These are phyloP conservation scores for Dittrichia graveolens DNA, from an alignment of 129 eudicot species.

Conservation along the genomic window DNA sequence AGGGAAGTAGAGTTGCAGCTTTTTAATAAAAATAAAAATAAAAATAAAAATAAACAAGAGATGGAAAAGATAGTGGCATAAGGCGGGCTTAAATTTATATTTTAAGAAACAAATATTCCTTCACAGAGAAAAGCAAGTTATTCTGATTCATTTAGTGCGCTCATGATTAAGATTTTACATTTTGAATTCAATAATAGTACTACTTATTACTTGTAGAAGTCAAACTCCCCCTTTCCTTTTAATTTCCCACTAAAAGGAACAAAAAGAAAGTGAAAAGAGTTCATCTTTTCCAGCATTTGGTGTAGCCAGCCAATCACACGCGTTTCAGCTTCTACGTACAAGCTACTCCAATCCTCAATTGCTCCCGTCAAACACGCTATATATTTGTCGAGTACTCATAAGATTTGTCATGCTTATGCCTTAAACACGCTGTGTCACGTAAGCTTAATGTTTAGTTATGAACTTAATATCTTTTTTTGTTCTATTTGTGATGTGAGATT, in stretches of 20 bases:
- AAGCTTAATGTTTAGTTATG: no score
- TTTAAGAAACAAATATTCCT: conserved; percentile 34
- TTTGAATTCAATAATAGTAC: conserved; percentile 40
- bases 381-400: no score
- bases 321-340: neutral
- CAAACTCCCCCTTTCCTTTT: conserved; percentile 39
- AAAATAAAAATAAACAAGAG: conserved; percentile 11
- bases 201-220: conserved; percentile 44
- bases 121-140: conserved; percentile 28
- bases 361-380: no score
- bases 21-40: conserved; percentile 33
- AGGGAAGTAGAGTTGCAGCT: conserved; percentile 37
- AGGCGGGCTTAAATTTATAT: conserved; percentile 36
- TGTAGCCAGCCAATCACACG: conserved; percentile 31
- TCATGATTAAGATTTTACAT: conserved; percentile 43
- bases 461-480: no score
- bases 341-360: no score
- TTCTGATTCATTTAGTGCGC: conserved; percentile 40
- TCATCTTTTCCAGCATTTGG: conserved; percentile 38
- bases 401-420: no score
- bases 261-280: conserved; percentile 42
- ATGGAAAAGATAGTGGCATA: conserved; percentile 34
- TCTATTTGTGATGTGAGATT: no score
- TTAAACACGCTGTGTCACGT: no score
- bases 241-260: conserved; percentile 20